Percentiles rank a stretch among this genome's conserved stretches.
Evolutionary conservation across 805 yeast genomes (phyloP).

Genomic region (Candida broadrunensis): DNA sequence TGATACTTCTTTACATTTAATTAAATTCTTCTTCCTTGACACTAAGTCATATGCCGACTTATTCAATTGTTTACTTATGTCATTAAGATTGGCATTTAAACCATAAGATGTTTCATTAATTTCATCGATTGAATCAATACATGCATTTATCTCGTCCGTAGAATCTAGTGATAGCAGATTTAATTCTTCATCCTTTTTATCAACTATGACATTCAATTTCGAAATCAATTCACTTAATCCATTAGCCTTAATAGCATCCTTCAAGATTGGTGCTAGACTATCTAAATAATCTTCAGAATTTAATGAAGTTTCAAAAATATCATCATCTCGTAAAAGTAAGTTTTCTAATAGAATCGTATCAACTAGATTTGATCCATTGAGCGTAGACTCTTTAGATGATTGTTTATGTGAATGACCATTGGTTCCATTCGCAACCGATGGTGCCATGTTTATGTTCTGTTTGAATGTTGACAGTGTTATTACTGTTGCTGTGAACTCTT

Average conservation of each 20-base stretch:
- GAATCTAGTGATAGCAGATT: slow-evolving; percentile 60
- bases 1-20: slow-evolving; percentile 61
- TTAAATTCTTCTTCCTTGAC: slow-evolving; percentile 54
- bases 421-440: slow-evolving; percentile 6
- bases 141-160: slow-evolving; percentile 51
- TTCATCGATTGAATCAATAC: slow-evolving; percentile 60
- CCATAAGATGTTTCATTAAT: slow-evolving; percentile 58
- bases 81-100: slow-evolving; percentile 52
- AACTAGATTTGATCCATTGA: background rate
- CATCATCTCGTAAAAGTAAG: slow-evolving; percentile 38
- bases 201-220: slow-evolving; percentile 54
- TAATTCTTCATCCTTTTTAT: slow-evolving; percentile 60
- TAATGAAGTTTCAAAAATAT: slow-evolving; percentile 44
- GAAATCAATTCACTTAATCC: slow-evolving; percentile 55
- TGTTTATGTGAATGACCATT: background rate
- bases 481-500: no score
- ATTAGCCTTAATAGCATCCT: slow-evolving; percentile 54
- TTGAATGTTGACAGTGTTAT: background rate
- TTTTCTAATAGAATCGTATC: slow-evolving; percentile 34
- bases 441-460: slow-evolving; percentile 4
- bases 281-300: slow-evolving; percentile 71
- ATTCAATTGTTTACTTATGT: slow-evolving; percentile 56
- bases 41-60: slow-evolving; percentile 66
- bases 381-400: background rate
- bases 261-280: slow-evolving; percentile 73